Evolutionary conservation across 2,329 filamentous ascomycete genomes (phyloP), one percentile per base, ranked within the genome.

Genomic region (Mariannaea sp.): DNA sequence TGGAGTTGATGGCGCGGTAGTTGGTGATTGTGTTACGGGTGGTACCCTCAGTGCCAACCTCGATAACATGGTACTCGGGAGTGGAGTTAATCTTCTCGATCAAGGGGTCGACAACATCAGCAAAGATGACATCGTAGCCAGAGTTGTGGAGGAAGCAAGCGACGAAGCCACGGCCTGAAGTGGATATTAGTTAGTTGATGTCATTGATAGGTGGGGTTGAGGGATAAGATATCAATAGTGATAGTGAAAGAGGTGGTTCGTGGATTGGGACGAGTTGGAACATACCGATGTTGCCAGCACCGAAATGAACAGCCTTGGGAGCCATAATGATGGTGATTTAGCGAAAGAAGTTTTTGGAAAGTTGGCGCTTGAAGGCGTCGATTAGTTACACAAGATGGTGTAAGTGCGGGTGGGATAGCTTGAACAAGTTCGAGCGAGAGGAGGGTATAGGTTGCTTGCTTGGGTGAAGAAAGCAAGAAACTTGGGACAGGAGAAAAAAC

Each of bases 1-100:
- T 92, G 65, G 91, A 95, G 85, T 97, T 97, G 82, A 97, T 89
- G 74, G 94, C 94, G 47, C 91, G 90, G 81, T 96, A 97, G 79
- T 97, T 94, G 74, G 89, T 89, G 76, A 99, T 96, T 66, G 79
- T 88, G 75, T 89, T 92, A 67, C 85, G 85, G 51, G 81, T 83
- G 67, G 92, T 92, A 65, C 90, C 92, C 55, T 95, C 88, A 43
- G 85, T 81, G 61, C 92, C 92, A 65, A 97, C 91, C 77, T 97
- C 92, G 55, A 93, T 95, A 71, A 99, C 93, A 60, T 88, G 86
- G 82, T 97, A 99, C 12, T 85, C 88, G 50, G 85, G 80, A 42
- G 84, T 82, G 16, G 80, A 76, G 71, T 97, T 91, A 64, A 99
- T 83, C 47, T 82, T 76, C 66, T 93, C 80, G 71, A 97, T 94